Conservation (phyloP, 768 basidiomycete species). For the Suillus plorans region DNA sequence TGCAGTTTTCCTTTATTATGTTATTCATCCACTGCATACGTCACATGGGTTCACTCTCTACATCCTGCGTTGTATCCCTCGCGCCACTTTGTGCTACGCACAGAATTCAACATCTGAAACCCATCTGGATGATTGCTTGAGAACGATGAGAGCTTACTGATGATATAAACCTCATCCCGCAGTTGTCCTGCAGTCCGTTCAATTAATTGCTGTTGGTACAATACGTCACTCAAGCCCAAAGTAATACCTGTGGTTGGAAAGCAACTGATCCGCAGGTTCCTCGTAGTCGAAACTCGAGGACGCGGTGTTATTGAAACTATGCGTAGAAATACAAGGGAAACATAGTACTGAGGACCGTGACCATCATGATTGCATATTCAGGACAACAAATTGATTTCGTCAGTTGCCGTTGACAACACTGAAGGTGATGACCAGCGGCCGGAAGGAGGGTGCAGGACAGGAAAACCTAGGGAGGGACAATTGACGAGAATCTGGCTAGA, state of each 20-base stretch:
- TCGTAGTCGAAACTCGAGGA: too few relatives aligned
- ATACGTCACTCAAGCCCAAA: neutral
- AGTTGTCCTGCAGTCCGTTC: neutral
- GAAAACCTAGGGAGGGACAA: too few relatives aligned
- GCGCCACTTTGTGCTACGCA: neutral
- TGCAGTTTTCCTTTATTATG: conserved; percentile 22
- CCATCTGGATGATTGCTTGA: neutral
- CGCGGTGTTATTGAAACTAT: too few relatives aligned
- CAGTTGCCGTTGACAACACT: too few relatives aligned
- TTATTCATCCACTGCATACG: conserved; percentile 20
- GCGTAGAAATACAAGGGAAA: too few relatives aligned
- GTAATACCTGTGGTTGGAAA: neutral
- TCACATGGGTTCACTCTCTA: neutral
- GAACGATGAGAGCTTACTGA: neutral
- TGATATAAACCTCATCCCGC: neutral
- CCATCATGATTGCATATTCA: too few relatives aligned
- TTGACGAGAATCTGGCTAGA: too few relatives aligned
- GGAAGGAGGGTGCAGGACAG: too few relatives aligned
- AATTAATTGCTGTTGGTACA: neutral
- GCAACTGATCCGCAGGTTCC: neutral
- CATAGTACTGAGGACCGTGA: too few relatives aligned
- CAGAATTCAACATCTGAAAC: neutral
- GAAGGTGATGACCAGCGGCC: too few relatives aligned
- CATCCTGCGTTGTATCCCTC: neutral
- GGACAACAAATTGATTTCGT: too few relatives aligned